phyloP scores from a whole-genome alignment of 495 filamentous ascomycete species.

The Talaromyces stipitatus region DNA sequence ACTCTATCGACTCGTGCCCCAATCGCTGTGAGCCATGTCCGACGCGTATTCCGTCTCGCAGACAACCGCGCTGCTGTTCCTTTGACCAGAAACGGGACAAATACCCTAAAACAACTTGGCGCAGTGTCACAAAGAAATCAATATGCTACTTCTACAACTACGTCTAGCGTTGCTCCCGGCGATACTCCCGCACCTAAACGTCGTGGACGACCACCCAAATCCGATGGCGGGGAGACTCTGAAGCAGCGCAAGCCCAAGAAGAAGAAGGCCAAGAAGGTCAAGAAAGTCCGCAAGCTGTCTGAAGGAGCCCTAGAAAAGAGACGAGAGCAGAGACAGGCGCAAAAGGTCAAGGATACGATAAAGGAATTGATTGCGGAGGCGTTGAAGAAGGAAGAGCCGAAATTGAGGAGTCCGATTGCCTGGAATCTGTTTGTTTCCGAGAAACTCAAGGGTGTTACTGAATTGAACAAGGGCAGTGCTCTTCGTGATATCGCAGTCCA shows the following conservation, averaged over 20 bases:
- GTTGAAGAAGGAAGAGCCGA: slow-evolving; percentile 24
- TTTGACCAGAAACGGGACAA: not conserved
- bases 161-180: not conserved
- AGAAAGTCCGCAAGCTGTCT: slow-evolving; percentile 1
- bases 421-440: slow-evolving; percentile 20
- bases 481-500: slow-evolving; percentile 13
- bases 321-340: not conserved
- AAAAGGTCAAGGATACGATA: slow-evolving; percentile 3
- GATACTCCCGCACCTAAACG: not conserved
- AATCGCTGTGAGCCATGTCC: not conserved
- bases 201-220: slow-evolving; percentile 1
- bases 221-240: not conserved
- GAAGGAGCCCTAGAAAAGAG: slow-evolving; percentile 2
- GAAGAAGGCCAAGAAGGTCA: slow-evolving; percentile 10
- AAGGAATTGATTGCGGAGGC: slow-evolving; percentile 13
- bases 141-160: not conserved
- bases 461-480: not conserved
- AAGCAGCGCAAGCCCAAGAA: slow-evolving; percentile 4
- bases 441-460: slow-evolving; percentile 9
- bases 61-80: not conserved
- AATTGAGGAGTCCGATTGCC: slow-evolving; percentile 1
- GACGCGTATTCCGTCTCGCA: not conserved
- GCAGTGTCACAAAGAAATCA: not conserved
- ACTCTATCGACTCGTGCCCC: slow-evolving; percentile 3
- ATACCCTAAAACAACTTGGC: not conserved